A percentile compares a stretch with the other conserved stretches of the same genome.
These are phyloP conservation scores for Aspergillus bertholletiae DNA, from an alignment of 495 filamentous ascomycete genomes.

Conservation along the genomic window DNA sequence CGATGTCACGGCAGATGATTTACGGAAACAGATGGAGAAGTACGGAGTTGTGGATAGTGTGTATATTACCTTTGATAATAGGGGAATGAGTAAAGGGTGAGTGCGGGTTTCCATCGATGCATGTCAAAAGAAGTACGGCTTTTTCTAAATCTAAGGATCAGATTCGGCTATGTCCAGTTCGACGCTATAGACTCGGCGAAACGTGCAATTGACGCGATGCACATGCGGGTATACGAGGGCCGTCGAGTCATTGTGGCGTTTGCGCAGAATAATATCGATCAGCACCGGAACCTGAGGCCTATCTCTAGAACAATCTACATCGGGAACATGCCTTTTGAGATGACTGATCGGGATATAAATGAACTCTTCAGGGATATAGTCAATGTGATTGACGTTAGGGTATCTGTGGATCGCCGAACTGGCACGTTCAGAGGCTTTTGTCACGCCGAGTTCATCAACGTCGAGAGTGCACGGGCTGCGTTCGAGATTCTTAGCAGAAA, in stretches of 20 bases:
- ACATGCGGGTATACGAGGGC: slow-evolving; percentile 74
- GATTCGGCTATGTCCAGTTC: slow-evolving; percentile 79
- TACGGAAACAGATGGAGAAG: slow-evolving; percentile 61
- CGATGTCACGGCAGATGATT: slow-evolving; percentile 70
- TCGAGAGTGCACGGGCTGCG: slow-evolving; percentile 57
- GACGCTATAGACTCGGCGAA: slow-evolving; percentile 50
- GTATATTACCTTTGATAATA: slow-evolving; percentile 61
- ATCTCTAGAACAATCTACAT: slow-evolving; percentile 74
- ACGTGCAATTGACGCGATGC: slow-evolving; percentile 58
- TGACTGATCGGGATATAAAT: slow-evolving; percentile 85
- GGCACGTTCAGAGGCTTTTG: slow-evolving; percentile 87
- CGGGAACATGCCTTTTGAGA: slow-evolving; percentile 86
- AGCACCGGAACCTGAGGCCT: slow-evolving; percentile 11
- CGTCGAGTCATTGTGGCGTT: slow-evolving; percentile 64
- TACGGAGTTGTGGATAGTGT: slow-evolving; percentile 58
- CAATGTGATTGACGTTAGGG: slow-evolving; percentile 75
- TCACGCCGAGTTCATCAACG: slow-evolving; percentile 78
- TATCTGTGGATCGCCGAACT: slow-evolving; percentile 85
- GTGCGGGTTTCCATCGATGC: slow-evolving; percentile 33
- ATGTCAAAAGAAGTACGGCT: background rate
- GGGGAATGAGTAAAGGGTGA: slow-evolving; percentile 87
- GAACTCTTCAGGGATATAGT: slow-evolving; percentile 68
- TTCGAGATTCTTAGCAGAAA: slow-evolving; percentile 52
- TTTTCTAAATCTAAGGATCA: slow-evolving; percentile 28
- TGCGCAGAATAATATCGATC: slow-evolving; percentile 34